Evolutionary conservation across 345 rosid species (phyloP), one percentile per base, ranked within the genome.

Genomic region (Melastoma malabathricum): DNA sequence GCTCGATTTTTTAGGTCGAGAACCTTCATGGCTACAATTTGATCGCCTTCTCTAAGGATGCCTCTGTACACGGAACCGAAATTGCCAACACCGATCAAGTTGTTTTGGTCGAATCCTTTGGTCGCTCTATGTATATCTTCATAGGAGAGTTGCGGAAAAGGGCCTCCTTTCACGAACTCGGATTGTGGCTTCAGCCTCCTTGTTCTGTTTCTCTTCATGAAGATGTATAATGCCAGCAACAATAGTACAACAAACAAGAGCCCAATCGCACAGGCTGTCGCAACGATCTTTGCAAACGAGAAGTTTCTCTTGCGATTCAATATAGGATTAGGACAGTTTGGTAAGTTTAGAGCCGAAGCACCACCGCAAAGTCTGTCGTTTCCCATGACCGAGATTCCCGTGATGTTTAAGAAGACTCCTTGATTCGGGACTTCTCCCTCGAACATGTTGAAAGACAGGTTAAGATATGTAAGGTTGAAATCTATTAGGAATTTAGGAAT

Each of bases 301-400:
- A 14, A 15, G 5, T 8, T 18, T 43, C 18, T 43, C 15, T 39
- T n/a, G 43, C 29, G 23, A 19, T 12, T 13, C 2, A 8, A 14
- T 22, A 8, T 44, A 16, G 7, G 14, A 1, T 16, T 54, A 6
- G 13, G n/a, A n/a, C n/a, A n/a, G n/a, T n/a, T n/a, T n/a, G n/a
- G n/a, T n/a, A n/a, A n/a, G n/a, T n/a, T n/a, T 43, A 43, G 15
- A 8, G 19, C 58, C 20, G 0, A 2, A 20, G 44, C 10, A 20
- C 49, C 58, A 3, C 58, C 58, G 15, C 58, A 54, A 43, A 54
- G 49, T 13, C 44, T 19, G 4, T 54, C 23, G 47, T 54, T 54
- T 43, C 49, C 49, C 5, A 20, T 41, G 13, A 54, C 10, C 0
- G 58, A 54, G 9, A 23, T 13, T 15, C 13, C 48, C 9, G 48